Evolutionary conservation across 345 rosid species (phyloP).

Genomic region (Eucalyptus decipiens): DNA sequence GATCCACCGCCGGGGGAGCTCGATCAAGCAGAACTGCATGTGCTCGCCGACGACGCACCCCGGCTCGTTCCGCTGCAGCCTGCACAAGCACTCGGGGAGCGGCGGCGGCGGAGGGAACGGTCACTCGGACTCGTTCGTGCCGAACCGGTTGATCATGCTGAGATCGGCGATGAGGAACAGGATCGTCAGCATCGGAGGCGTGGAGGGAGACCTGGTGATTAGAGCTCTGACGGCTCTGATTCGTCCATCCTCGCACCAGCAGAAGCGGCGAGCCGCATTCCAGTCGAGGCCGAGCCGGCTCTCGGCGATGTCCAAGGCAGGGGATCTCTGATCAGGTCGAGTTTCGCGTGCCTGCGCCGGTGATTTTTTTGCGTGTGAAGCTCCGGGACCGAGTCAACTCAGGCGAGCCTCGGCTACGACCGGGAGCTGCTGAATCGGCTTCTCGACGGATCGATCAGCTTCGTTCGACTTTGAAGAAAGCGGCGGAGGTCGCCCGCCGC

Average conservation of each 20-base stretch:
- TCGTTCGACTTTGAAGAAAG: not conserved
- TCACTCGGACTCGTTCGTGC: constrained; percentile 18
- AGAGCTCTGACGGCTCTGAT: constrained; percentile 83
- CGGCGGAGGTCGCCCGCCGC: not conserved
- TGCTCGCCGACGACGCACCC: constrained; percentile 91
- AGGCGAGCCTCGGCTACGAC: not conserved
- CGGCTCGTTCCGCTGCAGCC: constrained; percentile 71
- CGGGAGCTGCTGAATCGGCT: not conserved
- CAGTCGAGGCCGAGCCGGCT: constrained; percentile 67
- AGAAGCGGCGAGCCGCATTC: constrained; percentile 45
- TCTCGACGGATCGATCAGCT: not conserved
- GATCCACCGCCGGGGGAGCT: constrained; percentile 9
- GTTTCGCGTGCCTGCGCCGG: not conserved
- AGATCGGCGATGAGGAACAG: constrained; percentile 91
- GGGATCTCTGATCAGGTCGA: not conserved
- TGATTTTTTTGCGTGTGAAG: not conserved
- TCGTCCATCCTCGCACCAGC: constrained; percentile 83
- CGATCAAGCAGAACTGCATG: constrained; percentile 53
- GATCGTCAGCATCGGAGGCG: constrained; percentile 85
- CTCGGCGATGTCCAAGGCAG: constrained; percentile 54
- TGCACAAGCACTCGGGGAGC: constrained; percentile 38
- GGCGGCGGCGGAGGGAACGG: not conserved
- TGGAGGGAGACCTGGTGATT: constrained; percentile 85
- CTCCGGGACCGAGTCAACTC: not conserved
- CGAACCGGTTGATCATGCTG: constrained; percentile 61